Evolutionary conservation across 73 alveolate species (phyloP), one percentile per base, ranked within the genome.

Genomic region (Paramecium tetraurelia): DNA sequence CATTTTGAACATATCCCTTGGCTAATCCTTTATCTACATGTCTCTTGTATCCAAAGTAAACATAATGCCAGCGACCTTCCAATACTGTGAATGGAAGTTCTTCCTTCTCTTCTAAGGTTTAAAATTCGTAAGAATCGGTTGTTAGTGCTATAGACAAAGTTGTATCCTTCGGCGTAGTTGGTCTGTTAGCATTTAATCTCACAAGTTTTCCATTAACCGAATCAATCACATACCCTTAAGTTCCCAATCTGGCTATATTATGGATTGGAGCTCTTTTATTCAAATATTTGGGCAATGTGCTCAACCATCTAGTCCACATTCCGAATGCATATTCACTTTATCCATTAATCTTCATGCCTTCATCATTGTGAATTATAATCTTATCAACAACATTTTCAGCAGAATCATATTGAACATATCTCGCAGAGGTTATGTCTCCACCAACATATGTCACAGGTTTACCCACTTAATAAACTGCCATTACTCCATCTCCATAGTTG

Each of bases 241-340:
- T 80, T 16, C 90, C 90, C 33, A 80, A 4, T 80, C 90, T 80
- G 5, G 90, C 90, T 14, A 80, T 80, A 44, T 22, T 80, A 18
- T 80, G 90, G 1, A 48, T 24, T 12, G 70, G 70, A 16, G 90
- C 14, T 48, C 90, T 80, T 27, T 46, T 80, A 31, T 29, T 46
- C 16, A 80, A 80, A 46, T 80, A 80, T 80, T 80, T 80, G 11
- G 90, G 75, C 0, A 41, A 22, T 11, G 90, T 80, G 14, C 90
- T 80, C 29, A 80, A 31, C 90, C 90, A 80, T 44, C 90, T 80
- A 0, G 90, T 80, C 90, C 90, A 80, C 21, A 80, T 9, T 21
- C 90, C 90, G 43, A 80, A 80, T 3, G 69, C 18, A 80, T 80
- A 80, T 48, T 80, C 90, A 43, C 63, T 31, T 14, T 80, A 22